Evolutionary conservation across 2,329 filamentous ascomycete species (phyloP).

Genomic region (Calonectria honghensis): DNA sequence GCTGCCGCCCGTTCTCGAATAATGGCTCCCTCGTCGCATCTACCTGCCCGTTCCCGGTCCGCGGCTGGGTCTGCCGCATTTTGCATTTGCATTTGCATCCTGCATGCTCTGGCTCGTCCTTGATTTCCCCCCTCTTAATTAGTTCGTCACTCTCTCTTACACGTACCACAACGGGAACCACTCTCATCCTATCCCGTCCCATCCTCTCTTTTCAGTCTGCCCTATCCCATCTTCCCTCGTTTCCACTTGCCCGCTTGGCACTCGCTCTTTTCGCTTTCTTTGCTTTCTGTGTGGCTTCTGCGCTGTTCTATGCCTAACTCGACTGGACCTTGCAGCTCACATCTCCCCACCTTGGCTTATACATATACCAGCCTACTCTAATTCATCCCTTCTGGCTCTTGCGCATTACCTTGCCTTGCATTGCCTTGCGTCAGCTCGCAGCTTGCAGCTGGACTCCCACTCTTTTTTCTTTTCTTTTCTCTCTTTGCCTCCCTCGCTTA

Average conservation of each 20-base stretch:
- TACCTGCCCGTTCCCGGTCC: constrained; percentile 30
- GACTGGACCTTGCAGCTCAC: constrained; percentile 22
- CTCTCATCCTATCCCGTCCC: constrained; percentile 37
- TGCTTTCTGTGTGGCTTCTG: constrained; percentile 37
- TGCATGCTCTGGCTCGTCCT: constrained; percentile 20
- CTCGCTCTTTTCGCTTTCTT: constrained; percentile 28
- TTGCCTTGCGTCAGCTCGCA: constrained; percentile 39
- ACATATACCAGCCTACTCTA: constrained; percentile 45
- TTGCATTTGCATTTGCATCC: constrained; percentile 38
- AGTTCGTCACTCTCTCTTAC: constrained; percentile 27
- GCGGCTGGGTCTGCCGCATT: constrained; percentile 34
- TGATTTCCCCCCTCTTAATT: constrained; percentile 19
- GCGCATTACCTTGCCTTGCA: constrained; percentile 35
- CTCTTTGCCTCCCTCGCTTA: constrained; percentile 39
- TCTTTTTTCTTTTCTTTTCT: constrained; percentile 27
- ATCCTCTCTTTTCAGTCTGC: constrained; percentile 43
- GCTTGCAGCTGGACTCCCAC: constrained; percentile 31
- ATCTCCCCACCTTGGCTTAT: constrained; percentile 27
- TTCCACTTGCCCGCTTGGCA: constrained; percentile 9
- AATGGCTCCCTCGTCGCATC: constrained; percentile 30
- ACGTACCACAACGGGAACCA: constrained; percentile 33
- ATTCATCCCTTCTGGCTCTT: constrained; percentile 33
- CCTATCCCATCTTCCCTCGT: constrained; percentile 49
- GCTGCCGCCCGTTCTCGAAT: constrained; percentile 48
- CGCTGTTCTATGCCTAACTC: constrained; percentile 22